Base-by-base conservation (phyloP, 1,284 basidiomycete genomes). In the Ceratobasidium sp. region DNA sequence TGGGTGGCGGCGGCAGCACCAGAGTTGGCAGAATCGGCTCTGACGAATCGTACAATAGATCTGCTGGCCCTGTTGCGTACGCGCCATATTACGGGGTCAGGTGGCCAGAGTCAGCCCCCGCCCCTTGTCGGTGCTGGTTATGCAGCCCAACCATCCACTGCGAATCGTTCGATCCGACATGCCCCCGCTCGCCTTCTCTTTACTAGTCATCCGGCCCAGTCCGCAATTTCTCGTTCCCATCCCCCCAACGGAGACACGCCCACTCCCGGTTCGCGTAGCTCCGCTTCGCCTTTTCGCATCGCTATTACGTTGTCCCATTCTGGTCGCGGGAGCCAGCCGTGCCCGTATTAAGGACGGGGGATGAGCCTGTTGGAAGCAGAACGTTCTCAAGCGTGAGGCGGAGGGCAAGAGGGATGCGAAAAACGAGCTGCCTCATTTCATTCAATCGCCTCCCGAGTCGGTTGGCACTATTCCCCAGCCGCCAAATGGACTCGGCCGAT, bases 221-320 rank as follows among this genome's bases (percentile, higher is more conserved):
- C n/a, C n/a, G n/a, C n/a, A n/a, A n/a, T n/a, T n/a, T n/a, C n/a
- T 11, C 36, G 36, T 41, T 41, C 36, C 6, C 36, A 41, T 41
- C n/a, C n/a, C n/a, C n/a, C n/a, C n/a, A 41, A 41, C 36, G 36
- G 36, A 41, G 6, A 41, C 36, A 41, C 36, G 36, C 33, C 36
- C 19, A 36, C 17, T 2, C 19, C 57, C 22, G 27, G 44, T 7
- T 45, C 29, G 27, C 48, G 51, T 19, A 53, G 66, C 36, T 56
- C 66, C 15, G 57, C 53, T 17, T 69, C 66, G n/a, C 66, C 66
- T 69, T n/a, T 69, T 47, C 48, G 66, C 14, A 41, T 69, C 29
- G 53, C 66, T 22, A 29, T 53, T 24, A 19, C 53, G n/a, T n/a
- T 69, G n/a, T 44, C 66, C n/a, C 15, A 41, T 17, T 31, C 50